phyloP scores from a whole-genome alignment of 169 alveolate species.

The Babesia ovata region DNA sequence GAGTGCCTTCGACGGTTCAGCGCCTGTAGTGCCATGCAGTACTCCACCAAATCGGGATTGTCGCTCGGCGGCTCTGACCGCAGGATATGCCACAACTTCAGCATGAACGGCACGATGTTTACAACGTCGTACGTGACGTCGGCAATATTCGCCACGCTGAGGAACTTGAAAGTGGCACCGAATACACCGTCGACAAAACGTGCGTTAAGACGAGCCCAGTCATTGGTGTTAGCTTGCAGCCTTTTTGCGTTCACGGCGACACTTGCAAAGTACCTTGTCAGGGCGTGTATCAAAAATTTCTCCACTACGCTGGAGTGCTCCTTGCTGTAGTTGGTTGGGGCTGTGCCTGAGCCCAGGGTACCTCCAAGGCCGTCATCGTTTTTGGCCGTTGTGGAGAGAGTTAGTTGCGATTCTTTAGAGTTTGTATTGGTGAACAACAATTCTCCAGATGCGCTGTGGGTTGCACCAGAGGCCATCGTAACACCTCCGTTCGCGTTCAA shows the following conservation, averaged over 20 bases:
- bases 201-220: not conserved
- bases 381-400: not conserved
- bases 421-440: too few relatives aligned
- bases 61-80: not conserved
- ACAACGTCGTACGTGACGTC: not conserved
- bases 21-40: conserved; percentile 8
- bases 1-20: conserved; percentile 22
- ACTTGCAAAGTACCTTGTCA: conserved; percentile 35
- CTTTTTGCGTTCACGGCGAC: conserved; percentile 13
- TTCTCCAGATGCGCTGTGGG: too few relatives aligned
- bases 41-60: not conserved
- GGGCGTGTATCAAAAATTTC: conserved; percentile 25
- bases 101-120: conserved; percentile 6
- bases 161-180: conserved; percentile 1
- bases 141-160: not conserved
- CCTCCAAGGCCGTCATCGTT: not conserved
- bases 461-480: too few relatives aligned
- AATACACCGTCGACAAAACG: conserved; percentile 10
- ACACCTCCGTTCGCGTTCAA: too few relatives aligned
- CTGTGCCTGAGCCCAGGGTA: not conserved
- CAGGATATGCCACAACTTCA: conserved; percentile 13
- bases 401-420: too few relatives aligned
- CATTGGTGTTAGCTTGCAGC: not conserved
- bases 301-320: conserved; percentile 2
- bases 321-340: too few relatives aligned